Evolutionary conservation across 768 basidiomycete species (phyloP).

Genomic region (Agrocybe pediades): DNA sequence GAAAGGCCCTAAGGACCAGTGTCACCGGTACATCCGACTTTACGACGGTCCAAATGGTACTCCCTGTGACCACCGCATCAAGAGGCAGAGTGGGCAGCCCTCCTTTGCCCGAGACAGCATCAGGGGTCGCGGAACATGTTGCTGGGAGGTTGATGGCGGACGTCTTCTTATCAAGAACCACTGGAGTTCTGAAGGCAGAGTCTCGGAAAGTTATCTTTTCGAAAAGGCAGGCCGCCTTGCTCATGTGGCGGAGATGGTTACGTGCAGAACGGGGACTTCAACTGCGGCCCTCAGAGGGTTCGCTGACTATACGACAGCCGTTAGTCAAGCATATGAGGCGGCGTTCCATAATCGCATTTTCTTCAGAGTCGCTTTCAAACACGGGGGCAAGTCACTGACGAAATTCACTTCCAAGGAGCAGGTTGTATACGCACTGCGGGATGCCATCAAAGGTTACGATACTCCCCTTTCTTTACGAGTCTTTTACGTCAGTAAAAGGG

Average conservation of each 20-base stretch:
- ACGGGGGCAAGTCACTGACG: constrained; percentile 14
- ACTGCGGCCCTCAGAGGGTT: no score
- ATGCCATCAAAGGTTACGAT: constrained; percentile 16
- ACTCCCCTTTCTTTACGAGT: background rate
- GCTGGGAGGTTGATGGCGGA: constrained; percentile 15
- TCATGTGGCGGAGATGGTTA: no score
- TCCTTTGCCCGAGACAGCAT: constrained; percentile 16
- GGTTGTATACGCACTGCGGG: constrained; percentile 15
- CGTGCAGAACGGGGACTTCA: no score
- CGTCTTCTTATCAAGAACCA: constrained; percentile 22
- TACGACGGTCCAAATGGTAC: background rate
- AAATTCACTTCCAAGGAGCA: constrained; percentile 8
- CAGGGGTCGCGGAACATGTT: constrained; percentile 21
- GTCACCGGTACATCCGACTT: constrained; percentile 1
- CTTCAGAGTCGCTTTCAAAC: constrained; percentile 7
- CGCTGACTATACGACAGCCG: no score
- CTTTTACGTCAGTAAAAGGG: background rate
- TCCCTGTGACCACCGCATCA: background rate
- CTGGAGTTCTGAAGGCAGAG: constrained; percentile 14
- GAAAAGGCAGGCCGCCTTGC: no score
- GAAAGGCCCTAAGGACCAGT: constrained; percentile 8
- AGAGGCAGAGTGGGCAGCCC: background rate
- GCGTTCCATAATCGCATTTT: background rate
- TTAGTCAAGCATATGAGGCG: no score
- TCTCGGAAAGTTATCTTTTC: constrained; percentile 10